Conservation (phyloP, 768 basidiomycete genomes). For the Chlorophyllum brunneum region DNA sequence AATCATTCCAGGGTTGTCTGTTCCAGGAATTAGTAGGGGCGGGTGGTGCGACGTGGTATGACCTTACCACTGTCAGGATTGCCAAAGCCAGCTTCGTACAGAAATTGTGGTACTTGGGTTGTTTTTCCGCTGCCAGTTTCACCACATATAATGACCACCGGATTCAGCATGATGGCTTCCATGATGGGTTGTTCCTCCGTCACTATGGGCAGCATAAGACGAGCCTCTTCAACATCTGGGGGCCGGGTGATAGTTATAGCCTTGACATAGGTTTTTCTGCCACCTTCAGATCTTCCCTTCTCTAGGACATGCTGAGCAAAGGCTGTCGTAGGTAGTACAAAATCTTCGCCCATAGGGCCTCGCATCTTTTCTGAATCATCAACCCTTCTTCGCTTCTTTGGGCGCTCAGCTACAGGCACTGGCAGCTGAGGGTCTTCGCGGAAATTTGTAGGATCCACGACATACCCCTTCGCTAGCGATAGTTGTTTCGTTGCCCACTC, state of each 20-base stretch:
- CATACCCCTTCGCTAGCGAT: conserved; percentile 40
- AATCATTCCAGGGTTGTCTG: conserved; percentile 88
- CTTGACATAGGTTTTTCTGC: conserved; percentile 30
- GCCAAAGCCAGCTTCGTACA: conserved; percentile 97
- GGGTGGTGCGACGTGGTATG: not conserved
- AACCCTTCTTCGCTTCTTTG: conserved; percentile 47
- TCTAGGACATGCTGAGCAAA: conserved; percentile 50
- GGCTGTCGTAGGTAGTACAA: conserved; percentile 62
- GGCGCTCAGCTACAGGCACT: conserved; percentile 17
- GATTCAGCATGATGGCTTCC: conserved; percentile 84
- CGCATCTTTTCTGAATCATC: conserved; percentile 42
- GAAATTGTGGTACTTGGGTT: conserved; percentile 95
- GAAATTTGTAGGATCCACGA: conserved; percentile 14
- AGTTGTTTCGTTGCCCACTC: conserved; percentile 86
- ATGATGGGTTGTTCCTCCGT: conserved; percentile 94
- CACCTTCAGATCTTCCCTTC: conserved; percentile 14
- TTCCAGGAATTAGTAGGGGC: not conserved
- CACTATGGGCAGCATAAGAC: conserved; percentile 82
- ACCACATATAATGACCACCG: conserved; percentile 80
- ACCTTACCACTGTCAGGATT: conserved; percentile 69
- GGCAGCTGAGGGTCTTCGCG: conserved; percentile 17
- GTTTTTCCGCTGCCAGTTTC: conserved; percentile 99
- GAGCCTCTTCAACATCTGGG: conserved; percentile 66
- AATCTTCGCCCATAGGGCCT: conserved; percentile 77
- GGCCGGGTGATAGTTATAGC: conserved; percentile 57